These are phyloP conservation scores for Mortierella sp. DNA, from an alignment of 371 early-diverging fungal species.

Conservation along the genomic window DNA sequence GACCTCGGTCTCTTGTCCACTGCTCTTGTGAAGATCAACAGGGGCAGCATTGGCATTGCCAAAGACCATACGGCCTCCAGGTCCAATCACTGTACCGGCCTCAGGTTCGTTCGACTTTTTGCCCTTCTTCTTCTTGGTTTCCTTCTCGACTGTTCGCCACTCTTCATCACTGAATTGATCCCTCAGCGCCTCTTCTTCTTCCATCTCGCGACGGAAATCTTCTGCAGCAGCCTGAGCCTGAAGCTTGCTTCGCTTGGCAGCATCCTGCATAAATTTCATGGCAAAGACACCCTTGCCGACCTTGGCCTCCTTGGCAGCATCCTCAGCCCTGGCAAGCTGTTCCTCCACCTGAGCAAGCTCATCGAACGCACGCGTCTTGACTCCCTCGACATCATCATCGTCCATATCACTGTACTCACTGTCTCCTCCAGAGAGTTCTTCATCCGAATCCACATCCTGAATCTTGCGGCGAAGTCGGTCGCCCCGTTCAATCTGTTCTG, in stretches of 20 bases:
- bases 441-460: constrained; percentile 69
- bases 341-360: constrained; percentile 59
- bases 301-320: constrained; percentile 59
- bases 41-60: constrained; percentile 40
- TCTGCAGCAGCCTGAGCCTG: constrained; percentile 54
- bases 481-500: constrained; percentile 87
- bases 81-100: constrained; percentile 56
- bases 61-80: constrained; percentile 73
- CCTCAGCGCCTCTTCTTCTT: constrained; percentile 56
- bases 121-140: constrained; percentile 53
- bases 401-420: constrained; percentile 61
- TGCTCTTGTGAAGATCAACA: constrained; percentile 14
- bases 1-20: constrained; percentile 32
- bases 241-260: constrained; percentile 64
- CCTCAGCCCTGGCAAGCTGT: constrained; percentile 49
- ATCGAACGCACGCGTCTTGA: constrained; percentile 55
- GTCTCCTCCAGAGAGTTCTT: constrained; percentile 62
- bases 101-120: constrained; percentile 45
- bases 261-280: constrained; percentile 98
- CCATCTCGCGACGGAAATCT: constrained; percentile 60
- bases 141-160: constrained; percentile 57
- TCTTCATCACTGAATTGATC: constrained; percentile 54
- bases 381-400: constrained; percentile 55
- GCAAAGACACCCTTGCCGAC: constrained; percentile 87
- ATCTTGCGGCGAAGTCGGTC: constrained; percentile 87